Conservation (phyloP, 768 basidiomycete genomes). For the Tylopilus intermedius region DNA sequence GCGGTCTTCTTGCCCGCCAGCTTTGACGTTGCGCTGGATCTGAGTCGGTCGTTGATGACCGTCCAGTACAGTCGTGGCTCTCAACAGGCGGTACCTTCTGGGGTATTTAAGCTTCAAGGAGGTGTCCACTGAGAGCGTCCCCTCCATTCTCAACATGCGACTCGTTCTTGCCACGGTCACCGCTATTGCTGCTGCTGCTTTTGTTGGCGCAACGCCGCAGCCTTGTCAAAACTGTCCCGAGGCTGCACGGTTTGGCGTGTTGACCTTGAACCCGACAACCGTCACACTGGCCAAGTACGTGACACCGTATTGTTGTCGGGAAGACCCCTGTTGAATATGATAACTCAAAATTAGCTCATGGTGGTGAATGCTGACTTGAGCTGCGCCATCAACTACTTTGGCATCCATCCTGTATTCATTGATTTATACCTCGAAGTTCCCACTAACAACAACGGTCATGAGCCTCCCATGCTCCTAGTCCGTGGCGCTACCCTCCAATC, state of each 20-base stretch:
- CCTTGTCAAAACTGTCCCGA: conserved; percentile 21
- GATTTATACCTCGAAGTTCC: not conserved
- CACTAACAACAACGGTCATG: no score
- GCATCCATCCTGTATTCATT: conserved; percentile 19
- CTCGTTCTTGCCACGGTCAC: conserved; percentile 11
- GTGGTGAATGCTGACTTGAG: conserved; percentile 20
- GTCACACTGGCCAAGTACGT: conserved; percentile 24
- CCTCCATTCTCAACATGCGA: conserved; percentile 12
- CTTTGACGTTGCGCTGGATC: not conserved
- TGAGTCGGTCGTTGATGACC: not conserved
- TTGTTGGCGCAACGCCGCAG: conserved; percentile 18
- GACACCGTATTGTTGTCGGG: not conserved
- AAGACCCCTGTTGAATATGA: conserved; percentile 3
- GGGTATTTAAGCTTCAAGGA: not conserved
- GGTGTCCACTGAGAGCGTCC: no score
- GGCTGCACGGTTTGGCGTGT: conserved; percentile 19
- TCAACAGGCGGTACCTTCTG: not conserved
- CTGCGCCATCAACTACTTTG: conserved; percentile 22
- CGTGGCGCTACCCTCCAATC: no score
- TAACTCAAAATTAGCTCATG: conserved; percentile 11
- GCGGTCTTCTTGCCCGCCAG: conserved; percentile 5
- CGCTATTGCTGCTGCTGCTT: conserved; percentile 5
- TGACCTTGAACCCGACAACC: conserved; percentile 17
- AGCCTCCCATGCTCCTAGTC: no score
- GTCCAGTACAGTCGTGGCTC: not conserved